These are phyloP conservation scores for Cercospora brassicicola DNA, from an alignment of 2,329 filamentous ascomycete genomes.

Conservation along the genomic window DNA sequence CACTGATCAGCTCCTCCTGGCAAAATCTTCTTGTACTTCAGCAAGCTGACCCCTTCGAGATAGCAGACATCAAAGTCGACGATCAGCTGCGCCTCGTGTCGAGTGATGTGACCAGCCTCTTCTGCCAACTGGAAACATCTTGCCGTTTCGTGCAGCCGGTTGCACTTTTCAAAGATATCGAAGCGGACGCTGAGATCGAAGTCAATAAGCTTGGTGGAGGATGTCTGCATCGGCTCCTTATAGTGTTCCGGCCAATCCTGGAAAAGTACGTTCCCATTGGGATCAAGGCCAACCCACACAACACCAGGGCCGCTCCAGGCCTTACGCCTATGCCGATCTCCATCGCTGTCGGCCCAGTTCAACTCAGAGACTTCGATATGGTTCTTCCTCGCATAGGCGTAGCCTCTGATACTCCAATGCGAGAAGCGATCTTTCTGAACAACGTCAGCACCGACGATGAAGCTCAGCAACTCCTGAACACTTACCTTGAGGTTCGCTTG, in stretches of 20 bases:
- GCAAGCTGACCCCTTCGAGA: background rate
- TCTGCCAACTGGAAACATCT: background rate
- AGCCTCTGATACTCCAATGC: background rate
- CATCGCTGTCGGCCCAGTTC: background rate
- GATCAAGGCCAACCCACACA: background rate
- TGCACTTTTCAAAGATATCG: background rate
- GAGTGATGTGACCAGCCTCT: background rate
- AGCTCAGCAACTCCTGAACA: background rate
- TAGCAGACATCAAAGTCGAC: background rate
- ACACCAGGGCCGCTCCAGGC: background rate
- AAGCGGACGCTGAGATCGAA: background rate
- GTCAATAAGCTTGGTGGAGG: background rate
- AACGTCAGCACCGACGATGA: background rate
- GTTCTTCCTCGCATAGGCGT: background rate
- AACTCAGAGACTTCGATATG: background rate
- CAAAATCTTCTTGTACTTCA: background rate
- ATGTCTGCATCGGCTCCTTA: background rate
- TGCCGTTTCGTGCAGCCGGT: background rate
- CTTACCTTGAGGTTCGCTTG: background rate
- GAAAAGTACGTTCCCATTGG: background rate
- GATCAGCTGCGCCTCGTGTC: background rate
- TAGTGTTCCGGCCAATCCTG: background rate
- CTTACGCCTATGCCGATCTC: background rate
- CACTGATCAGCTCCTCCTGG: background rate
- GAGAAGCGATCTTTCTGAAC: background rate